Evolutionary conservation across 164 flowering plant species (phyloP).

Genomic region (Berberis thunbergii): DNA sequence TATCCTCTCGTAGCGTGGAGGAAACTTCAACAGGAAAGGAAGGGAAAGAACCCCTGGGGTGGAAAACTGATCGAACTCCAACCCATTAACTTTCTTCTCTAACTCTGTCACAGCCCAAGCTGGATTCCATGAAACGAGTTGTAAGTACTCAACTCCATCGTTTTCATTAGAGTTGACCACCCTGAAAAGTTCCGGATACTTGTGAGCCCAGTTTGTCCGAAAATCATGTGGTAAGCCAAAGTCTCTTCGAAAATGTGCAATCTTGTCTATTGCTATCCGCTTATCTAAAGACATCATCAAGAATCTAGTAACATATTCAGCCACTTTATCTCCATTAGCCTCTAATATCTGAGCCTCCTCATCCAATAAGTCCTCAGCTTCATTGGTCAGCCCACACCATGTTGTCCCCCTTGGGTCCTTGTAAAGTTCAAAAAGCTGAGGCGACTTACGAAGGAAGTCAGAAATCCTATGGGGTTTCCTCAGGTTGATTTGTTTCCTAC

Average conservation of each 20-base stretch:
- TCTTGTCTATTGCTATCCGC: conserved; percentile 54
- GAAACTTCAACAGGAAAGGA: conserved; percentile 80
- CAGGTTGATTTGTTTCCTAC: conserved; percentile 59
- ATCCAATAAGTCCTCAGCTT: conserved; percentile 60
- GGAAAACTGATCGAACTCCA: conserved; percentile 16
- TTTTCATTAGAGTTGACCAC: conserved; percentile 29
- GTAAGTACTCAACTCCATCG: conserved; percentile 54
- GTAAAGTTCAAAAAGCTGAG: conserved; percentile 71
- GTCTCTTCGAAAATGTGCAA: conserved; percentile 83
- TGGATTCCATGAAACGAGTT: conserved; percentile 78
- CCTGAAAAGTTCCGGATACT: conserved; percentile 54
- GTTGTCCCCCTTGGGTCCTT: conserved; percentile 51
- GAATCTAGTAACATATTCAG: conserved; percentile 65
- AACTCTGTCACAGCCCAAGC: conserved; percentile 88
- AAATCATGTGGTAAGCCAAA: conserved; percentile 78
- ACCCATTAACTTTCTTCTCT: conserved; percentile 50
- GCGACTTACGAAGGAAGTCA: conserved; percentile 67
- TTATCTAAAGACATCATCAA: conserved; percentile 85
- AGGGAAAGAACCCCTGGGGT: conserved; percentile 65
- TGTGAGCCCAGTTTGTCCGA: conserved; percentile 49
- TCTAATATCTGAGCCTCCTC: conserved; percentile 53
- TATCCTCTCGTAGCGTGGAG: conserved; percentile 54
- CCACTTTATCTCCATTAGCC: conserved; percentile 43
- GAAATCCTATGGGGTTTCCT: conserved; percentile 65
- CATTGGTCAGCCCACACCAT: conserved; percentile 82